These are phyloP conservation scores for Oxytropis ochrocephala DNA, from an alignment of 306 rosid genomes.

Conservation along the genomic window DNA sequence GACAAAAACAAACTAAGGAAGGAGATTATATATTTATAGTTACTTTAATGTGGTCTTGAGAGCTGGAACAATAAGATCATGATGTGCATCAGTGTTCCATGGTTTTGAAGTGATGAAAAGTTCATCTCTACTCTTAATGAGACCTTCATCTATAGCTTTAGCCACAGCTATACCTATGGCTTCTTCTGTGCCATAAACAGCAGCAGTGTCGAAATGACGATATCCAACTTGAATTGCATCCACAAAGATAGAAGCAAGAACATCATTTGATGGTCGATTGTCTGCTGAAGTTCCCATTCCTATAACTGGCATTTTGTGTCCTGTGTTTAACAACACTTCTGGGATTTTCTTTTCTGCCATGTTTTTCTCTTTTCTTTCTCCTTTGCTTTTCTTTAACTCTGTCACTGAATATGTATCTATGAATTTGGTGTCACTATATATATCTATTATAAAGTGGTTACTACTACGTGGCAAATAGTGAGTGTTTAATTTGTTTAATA, in stretches of 20 bases:
- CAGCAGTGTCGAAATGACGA: conserved; percentile 35
- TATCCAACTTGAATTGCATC: conserved; percentile 37
- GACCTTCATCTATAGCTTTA: conserved; percentile 34
- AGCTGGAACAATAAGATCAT: conserved; percentile 46
- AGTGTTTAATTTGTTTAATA: no score
- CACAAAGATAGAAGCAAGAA: conserved; percentile 30
- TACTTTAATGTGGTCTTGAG: conserved; percentile 41
- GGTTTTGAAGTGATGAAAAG: conserved; percentile 61
- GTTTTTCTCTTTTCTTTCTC: background rate
- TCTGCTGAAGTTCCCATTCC: conserved; percentile 40
- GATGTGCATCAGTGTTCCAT: conserved; percentile 38
- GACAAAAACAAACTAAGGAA: background rate
- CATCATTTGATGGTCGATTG: conserved; percentile 32
- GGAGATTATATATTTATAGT: background rate
- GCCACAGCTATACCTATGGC: conserved; percentile 33
- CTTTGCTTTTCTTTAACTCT: background rate
- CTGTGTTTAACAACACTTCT: conserved; percentile 28
- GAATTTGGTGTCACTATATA: background rate
- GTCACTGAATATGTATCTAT: background rate
- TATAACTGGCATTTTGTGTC: conserved; percentile 38
- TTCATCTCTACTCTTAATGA: conserved; percentile 42
- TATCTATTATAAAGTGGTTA: background rate
- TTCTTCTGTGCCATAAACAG: conserved; percentile 42
- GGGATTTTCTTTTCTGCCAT: conserved; percentile 33
- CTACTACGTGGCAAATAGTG: background rate